Evolutionary conservation across 139 green algal genomes (phyloP), one percentile per base, ranked within the genome.

Genomic region (Chlamydomonas schloesseri): DNA sequence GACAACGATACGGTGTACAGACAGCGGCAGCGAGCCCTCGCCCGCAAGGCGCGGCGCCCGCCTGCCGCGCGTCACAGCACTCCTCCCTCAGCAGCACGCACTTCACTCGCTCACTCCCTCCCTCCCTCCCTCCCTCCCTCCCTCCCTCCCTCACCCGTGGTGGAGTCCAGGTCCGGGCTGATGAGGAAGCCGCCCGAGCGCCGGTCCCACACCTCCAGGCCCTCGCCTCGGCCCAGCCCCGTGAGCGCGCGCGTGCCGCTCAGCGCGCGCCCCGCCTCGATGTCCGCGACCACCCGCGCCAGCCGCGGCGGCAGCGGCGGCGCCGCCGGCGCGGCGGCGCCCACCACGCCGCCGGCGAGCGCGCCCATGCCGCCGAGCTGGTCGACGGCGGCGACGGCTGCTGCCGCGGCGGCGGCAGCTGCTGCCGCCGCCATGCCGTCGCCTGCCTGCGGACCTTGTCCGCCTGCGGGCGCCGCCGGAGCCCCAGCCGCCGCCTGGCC

Each of bases 121-220:
- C n/a, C n/a, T n/a, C n/a, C n/a, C n/a, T n/a, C n/a, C n/a, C n/a
- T n/a, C n/a, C n/a, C n/a, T n/a, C n/a, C n/a, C n/a, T n/a, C n/a
- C n/a, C n/a, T n/a, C n/a, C n/a, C n/a, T n/a, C 33, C 3, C 33
- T 11, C 65, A 85, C 79, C 79, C 37, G 79, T 55, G 47, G 64
- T 85, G 33, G 23, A 10, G 26, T 64, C 31, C 79, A 85, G 79
- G 20, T 34, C 65, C 3, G n/a, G 10, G 46, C 79, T 85, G 46
- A 21, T 11, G 17, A 85, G 64, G 46, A 31, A 85, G 26, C 64
- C 79, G 17, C 20, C n/a, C 3, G 79, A 50, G 13, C 29, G 14
- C 3, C 79, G 79, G 29, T 71, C 50, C 65, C 65, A 85, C n/a
- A 85, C 50, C 67, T 85, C 26, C 37, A 84, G 75, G n/a, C 65